phyloP scores from a whole-genome alignment of 768 basidiomycete genomes.

The Boletus rex-veris region DNA sequence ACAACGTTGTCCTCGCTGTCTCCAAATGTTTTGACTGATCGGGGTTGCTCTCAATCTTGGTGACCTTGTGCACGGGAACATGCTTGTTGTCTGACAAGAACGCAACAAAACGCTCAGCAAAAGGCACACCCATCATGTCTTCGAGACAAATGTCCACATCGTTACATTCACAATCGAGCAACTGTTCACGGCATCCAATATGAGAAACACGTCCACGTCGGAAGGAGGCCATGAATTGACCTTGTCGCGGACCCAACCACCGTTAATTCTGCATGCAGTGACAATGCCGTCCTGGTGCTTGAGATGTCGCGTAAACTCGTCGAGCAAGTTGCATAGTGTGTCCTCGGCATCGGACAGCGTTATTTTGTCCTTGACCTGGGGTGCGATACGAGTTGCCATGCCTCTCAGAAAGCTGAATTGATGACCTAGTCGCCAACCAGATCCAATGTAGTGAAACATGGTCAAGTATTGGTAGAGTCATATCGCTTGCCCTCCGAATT shows the following conservation, averaged over 20 bases:
- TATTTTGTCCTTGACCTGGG: conserved; percentile 38
- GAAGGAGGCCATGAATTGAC: conserved; percentile 40
- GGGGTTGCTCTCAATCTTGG: conserved; percentile 89
- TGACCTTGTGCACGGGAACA: conserved; percentile 48
- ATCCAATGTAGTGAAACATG: conserved; percentile 7
- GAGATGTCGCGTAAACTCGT: conserved; percentile 66
- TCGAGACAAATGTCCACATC: conserved; percentile 93
- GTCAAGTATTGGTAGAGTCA: too few species aligned
- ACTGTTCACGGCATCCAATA: conserved; percentile 39
- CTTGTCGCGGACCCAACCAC: conserved; percentile 99
- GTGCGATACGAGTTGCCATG: conserved; percentile 34
- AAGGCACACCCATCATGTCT: conserved; percentile 85
- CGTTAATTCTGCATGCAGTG: conserved; percentile 85
- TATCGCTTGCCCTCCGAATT: conserved; percentile 6
- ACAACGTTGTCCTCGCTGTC: conserved; percentile 80
- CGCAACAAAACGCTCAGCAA: conserved; percentile 73
- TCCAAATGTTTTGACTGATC: conserved; percentile 98
- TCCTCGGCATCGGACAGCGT: conserved; percentile 65
- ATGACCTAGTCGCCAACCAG: conserved; percentile 7
- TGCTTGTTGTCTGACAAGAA: conserved; percentile 41
- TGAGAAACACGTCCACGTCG: conserved; percentile 11
- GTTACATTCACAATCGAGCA: conserved; percentile 76
- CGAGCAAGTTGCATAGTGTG: conserved; percentile 70
- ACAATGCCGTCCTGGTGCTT: conserved; percentile 48
- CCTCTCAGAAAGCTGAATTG: conserved; percentile 7